Conservation (phyloP, 768 basidiomycete species). For the Tylopilus cervinicoccineus region DNA sequence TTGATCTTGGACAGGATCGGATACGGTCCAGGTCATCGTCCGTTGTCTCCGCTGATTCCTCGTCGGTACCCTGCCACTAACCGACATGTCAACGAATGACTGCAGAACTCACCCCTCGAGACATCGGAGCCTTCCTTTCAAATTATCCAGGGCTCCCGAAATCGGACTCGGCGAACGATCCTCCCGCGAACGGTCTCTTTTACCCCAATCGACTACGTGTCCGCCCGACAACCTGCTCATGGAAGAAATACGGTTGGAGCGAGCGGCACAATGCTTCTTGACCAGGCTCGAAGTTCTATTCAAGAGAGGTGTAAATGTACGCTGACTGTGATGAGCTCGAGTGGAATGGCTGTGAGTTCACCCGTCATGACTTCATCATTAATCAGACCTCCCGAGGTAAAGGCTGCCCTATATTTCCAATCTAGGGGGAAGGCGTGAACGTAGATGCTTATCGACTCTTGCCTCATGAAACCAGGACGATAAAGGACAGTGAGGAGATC, state of each 20-base stretch:
- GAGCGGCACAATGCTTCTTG: constrained; percentile 10
- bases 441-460: constrained; percentile 62
- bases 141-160: constrained; percentile 18
- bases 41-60: constrained; percentile 9
- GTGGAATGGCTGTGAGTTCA: constrained; percentile 62
- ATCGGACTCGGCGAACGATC: constrained; percentile 6
- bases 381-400: not conserved
- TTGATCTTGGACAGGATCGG: constrained; percentile 1
- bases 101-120: constrained; percentile 13
- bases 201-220: constrained; percentile 56
- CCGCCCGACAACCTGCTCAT: constrained; percentile 58
- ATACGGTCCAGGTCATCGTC: constrained; percentile 4
- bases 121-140: constrained; percentile 25
- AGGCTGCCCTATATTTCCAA: constrained; percentile 52
- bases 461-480: constrained; percentile 54
- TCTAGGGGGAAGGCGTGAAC: constrained; percentile 73
- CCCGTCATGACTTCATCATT: not conserved
- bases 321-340: constrained; percentile 63
- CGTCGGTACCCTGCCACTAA: not conserved
- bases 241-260: constrained; percentile 62
- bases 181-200: constrained; percentile 51
- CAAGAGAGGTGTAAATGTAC: constrained; percentile 45
- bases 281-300: not conserved
- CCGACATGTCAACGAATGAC: constrained; percentile 14
- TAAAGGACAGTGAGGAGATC: constrained; percentile 48